Conservation (phyloP, 2,329 filamentous ascomycete species). For the Aspergillus costaricaensis region DNA sequence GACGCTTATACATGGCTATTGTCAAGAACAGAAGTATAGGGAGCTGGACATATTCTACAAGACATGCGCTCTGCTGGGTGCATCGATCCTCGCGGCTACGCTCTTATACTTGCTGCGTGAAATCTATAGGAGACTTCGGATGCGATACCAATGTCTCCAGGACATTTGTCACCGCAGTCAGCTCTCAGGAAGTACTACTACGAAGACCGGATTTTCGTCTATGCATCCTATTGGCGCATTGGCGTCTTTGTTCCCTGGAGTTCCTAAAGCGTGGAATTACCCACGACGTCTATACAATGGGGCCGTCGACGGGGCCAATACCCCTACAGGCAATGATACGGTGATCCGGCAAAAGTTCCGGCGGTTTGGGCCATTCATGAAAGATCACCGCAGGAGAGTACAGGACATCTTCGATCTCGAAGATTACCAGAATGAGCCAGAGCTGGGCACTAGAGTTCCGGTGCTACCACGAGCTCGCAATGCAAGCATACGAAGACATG, state of each 20-base stretch:
- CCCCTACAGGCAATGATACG: neutral
- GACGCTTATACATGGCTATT: neutral
- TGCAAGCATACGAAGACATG: neutral
- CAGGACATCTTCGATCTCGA: constrained; percentile 3
- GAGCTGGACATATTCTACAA: constrained; percentile 8
- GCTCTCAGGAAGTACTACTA: neutral
- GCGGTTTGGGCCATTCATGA: neutral
- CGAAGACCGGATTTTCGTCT: neutral
- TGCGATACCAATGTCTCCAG: constrained; percentile 1
- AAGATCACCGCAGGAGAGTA: neutral
- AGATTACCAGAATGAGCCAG: neutral
- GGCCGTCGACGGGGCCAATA: neutral
- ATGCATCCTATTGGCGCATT: neutral
- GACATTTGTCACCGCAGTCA: neutral
- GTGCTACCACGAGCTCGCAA: constrained; percentile 1
- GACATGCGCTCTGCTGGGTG: constrained; percentile 1
- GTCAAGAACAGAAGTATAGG: neutral
- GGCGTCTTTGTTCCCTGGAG: neutral
- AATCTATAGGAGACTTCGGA: neutral
- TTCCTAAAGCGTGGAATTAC: neutral
- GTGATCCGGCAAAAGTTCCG: constrained; percentile 1
- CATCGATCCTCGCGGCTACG: neutral
- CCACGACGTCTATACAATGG: neutral
- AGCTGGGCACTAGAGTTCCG: neutral
- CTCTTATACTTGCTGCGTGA: neutral